Percentiles rank a stretch among this genome's conserved stretches.
These are phyloP conservation scores for Staphylotrichum longicolle DNA, from an alignment of 495 filamentous ascomycete species.

Conservation along the genomic window DNA sequence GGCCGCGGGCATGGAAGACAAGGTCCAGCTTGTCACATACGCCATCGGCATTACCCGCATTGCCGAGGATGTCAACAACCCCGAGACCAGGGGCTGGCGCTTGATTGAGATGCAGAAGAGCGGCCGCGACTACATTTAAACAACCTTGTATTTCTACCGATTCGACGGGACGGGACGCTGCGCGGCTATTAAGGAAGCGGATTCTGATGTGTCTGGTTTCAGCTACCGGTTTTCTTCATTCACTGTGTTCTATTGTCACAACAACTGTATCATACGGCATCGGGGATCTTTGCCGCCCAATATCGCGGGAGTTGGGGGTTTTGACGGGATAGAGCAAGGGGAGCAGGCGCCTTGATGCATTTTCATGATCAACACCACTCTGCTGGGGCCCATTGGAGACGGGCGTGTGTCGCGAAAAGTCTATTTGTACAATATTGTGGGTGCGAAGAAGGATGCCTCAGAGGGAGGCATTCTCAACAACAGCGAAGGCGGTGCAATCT, in stretches of 20 bases:
- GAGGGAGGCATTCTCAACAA: neutral
- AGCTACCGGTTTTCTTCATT: conserved; percentile 12
- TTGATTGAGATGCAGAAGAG: conserved; percentile 99
- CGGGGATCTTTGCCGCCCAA: conserved; percentile 20
- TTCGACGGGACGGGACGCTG: neutral
- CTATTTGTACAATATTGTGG: conserved; percentile 9
- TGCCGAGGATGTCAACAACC: conserved; percentile 92
- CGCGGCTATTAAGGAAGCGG: too few species aligned
- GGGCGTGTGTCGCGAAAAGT: conserved; percentile 4
- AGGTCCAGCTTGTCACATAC: conserved; percentile 95
- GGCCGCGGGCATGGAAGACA: conserved; percentile 98
- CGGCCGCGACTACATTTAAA: conserved; percentile 74
- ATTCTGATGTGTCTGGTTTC: neutral
- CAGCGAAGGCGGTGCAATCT: neutral
- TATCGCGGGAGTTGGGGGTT: conserved; percentile 23
- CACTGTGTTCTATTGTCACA: conserved; percentile 22
- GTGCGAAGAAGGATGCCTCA: neutral
- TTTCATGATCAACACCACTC: conserved; percentile 32
- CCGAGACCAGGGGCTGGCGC: conserved; percentile 93
- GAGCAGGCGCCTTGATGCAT: conserved; percentile 29
- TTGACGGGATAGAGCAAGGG: conserved; percentile 22
- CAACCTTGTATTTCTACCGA: conserved; percentile 9
- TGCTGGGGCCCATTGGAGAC: conserved; percentile 15
- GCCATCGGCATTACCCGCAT: conserved; percentile 93
- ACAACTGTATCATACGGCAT: conserved; percentile 32